Base-by-base conservation (phyloP, 176 grass and related monocot genomes). In the Rhynchospora pubera region DNA sequence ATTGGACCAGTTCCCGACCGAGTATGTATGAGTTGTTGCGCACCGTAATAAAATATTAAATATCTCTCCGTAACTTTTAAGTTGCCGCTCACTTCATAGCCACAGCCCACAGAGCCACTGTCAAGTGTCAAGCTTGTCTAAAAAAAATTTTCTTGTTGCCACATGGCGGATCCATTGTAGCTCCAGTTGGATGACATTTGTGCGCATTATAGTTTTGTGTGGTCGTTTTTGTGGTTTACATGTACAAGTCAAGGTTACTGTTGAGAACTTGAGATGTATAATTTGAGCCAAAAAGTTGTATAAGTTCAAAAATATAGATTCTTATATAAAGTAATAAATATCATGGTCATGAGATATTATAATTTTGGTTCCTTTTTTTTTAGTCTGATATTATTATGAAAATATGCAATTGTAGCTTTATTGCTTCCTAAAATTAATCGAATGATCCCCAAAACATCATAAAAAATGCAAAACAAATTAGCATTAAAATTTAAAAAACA, bases 1-100 rank as follows among this genome's bases (percentile, higher is more conserved):
- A 28, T 81, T 81, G n/a, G 79, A 81, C 79, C 79, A 65, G 8
- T 50, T 65, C 59, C 51, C 42, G 11, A 65, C 32, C 42, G 18
- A 50, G 30, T 48, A n/a, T n/a, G n/a, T n/a, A 45, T 62, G 30
- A 15, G 62, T 65, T 1, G 62, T 65, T 65, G 28, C 32, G 62
- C 12, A 13, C 28, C 14, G 30, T 13, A 30, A 28, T 5, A 65
- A 6, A 65, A 65, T 68, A 68, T 43, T 43, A 68, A 39, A 68
- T 51, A 7, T 68, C 7, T 1, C 65, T 68, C 6, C 12, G 5
- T 43, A n/a, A 18, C 23, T 44, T 43, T 18, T 16, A n/a, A 43
- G 5, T 43, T 15, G 30, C 26, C 1, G 1, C 1, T 28, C 26
- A 28, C 26, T 1, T 28, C 26, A 28, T 28, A 28, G 26, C 26